Evolutionary conservation across 768 basidiomycete genomes (phyloP).

Genomic region (Phlebiopsis gigantea): DNA sequence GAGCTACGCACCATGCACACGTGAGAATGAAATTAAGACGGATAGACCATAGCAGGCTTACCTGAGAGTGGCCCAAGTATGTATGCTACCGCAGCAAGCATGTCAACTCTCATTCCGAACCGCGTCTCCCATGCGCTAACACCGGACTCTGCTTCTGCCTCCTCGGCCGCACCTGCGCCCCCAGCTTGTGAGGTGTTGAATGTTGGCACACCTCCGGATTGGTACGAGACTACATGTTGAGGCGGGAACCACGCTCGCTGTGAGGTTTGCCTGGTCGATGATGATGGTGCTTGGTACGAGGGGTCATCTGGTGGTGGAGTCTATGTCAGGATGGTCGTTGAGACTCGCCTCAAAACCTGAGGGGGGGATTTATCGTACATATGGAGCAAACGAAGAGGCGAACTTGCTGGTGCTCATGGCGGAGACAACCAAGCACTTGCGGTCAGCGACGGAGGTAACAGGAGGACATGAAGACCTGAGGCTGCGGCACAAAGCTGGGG

Average conservation of each 20-base stretch:
- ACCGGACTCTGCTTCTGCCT: constrained; percentile 34
- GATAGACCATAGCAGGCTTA: constrained; percentile 27
- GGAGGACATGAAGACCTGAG: not conserved
- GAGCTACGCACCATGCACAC: constrained; percentile 34
- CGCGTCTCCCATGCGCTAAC: constrained; percentile 68
- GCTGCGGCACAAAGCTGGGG: constrained; percentile 5
- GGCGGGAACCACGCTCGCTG: constrained; percentile 48
- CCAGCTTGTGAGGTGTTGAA: constrained; percentile 41
- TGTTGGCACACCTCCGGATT: constrained; percentile 61
- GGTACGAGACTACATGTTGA: constrained; percentile 47
- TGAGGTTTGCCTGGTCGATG: constrained; percentile 28
- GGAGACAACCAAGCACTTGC: not conserved
- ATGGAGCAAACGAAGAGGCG: constrained; percentile 56
- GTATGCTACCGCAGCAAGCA: constrained; percentile 61
- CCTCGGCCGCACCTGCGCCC: constrained; percentile 31
- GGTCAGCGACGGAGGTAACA: not conserved
- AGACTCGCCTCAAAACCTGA: not conserved
- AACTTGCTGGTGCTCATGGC: constrained; percentile 34
- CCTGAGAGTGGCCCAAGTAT: constrained; percentile 69
- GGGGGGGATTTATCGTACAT: constrained; percentile 36
- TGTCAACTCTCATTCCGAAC: constrained; percentile 60
- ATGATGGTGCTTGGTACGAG: constrained; percentile 19
- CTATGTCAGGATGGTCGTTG: constrained; percentile 25
- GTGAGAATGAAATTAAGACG: not conserved
- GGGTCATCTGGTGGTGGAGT: constrained; percentile 57